These are phyloP conservation scores for Phyllosticta paracitricarpa DNA, from an alignment of 2,329 filamentous ascomycete species.

Conservation along the genomic window DNA sequence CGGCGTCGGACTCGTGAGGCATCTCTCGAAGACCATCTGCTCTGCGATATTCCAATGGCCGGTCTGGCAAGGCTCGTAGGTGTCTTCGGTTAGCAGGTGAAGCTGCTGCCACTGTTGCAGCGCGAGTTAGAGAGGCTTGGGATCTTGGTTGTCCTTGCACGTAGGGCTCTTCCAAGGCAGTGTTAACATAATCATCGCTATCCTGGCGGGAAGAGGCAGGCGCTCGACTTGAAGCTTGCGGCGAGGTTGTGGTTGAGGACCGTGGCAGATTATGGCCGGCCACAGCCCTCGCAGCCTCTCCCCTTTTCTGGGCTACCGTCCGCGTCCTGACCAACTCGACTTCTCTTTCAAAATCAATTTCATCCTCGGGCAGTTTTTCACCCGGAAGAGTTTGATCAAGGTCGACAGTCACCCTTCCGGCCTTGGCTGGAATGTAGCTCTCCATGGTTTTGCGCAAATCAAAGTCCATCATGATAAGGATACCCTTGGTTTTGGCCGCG, in stretches of 20 bases:
- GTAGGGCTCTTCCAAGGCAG: conserved; percentile 31
- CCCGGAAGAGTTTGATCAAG: conserved; percentile 28
- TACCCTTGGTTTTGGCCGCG: conserved; percentile 19
- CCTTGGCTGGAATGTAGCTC: not conserved
- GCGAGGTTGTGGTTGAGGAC: conserved; percentile 19
- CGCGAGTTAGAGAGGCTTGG: conserved; percentile 28
- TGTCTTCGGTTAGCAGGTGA: conserved; percentile 62
- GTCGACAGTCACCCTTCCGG: conserved; percentile 18
- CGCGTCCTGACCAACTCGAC: conserved; percentile 30
- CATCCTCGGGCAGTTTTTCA: conserved; percentile 29
- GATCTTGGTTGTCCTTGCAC: conserved; percentile 31
- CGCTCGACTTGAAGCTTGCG: conserved; percentile 12
- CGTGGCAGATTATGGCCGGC: conserved; percentile 20
- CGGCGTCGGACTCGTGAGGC: conserved; percentile 77
- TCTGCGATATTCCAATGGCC: conserved; percentile 52
- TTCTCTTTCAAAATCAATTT: conserved; percentile 31
- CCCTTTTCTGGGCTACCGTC: conserved; percentile 25
- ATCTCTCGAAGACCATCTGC: conserved; percentile 62
- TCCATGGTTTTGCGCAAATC: conserved; percentile 23
- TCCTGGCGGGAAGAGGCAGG: conserved; percentile 11
- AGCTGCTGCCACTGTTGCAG: conserved; percentile 45
- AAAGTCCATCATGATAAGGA: conserved; percentile 30
- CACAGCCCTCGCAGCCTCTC: conserved; percentile 20
- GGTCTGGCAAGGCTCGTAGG: conserved; percentile 47
- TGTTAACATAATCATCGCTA: conserved; percentile 22